Evolutionary conservation across 331 rosid genomes (phyloP).

Genomic region (Dryas integrifolia): DNA sequence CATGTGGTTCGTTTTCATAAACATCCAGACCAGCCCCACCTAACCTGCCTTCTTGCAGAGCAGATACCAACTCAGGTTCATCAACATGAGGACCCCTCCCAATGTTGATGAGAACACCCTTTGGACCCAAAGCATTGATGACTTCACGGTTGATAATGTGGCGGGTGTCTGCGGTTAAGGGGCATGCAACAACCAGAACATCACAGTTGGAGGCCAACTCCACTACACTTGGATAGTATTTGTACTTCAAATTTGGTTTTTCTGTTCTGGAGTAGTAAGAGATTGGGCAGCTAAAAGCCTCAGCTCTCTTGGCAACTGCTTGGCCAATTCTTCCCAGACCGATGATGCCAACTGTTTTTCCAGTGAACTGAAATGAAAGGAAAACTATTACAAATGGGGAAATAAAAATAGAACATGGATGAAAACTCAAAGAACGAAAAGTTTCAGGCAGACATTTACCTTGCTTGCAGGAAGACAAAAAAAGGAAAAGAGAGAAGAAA

Average conservation of each 20-base stretch:
- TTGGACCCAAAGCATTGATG: constrained; percentile 69
- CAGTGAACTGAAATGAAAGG: constrained; percentile 55
- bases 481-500: not conserved
- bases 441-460: not conserved
- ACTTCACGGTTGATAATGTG: constrained; percentile 70
- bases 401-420: not conserved
- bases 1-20: constrained; percentile 73
- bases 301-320: constrained; percentile 81
- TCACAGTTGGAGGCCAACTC: constrained; percentile 72
- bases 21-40: constrained; percentile 93
- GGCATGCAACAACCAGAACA: constrained; percentile 77
- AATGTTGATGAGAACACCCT: constrained; percentile 67
- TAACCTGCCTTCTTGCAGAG: constrained; percentile 75
- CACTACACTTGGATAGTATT: constrained; percentile 65
- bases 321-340: constrained; percentile 87
- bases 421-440: constrained; percentile 13
- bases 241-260: constrained; percentile 53
- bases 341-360: constrained; percentile 78
- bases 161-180: constrained; percentile 56
- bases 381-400: not conserved
- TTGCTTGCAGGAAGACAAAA: not conserved
- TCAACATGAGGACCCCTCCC: constrained; percentile 89
- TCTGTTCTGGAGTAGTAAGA: constrained; percentile 59
- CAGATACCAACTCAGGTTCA: constrained; percentile 67
- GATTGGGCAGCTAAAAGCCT: constrained; percentile 74